A percentile compares a stretch with the other conserved stretches of the same genome.
Evolutionary conservation across 148 eudicot genomes (phyloP).

Genomic region (Beta vulgaris): DNA sequence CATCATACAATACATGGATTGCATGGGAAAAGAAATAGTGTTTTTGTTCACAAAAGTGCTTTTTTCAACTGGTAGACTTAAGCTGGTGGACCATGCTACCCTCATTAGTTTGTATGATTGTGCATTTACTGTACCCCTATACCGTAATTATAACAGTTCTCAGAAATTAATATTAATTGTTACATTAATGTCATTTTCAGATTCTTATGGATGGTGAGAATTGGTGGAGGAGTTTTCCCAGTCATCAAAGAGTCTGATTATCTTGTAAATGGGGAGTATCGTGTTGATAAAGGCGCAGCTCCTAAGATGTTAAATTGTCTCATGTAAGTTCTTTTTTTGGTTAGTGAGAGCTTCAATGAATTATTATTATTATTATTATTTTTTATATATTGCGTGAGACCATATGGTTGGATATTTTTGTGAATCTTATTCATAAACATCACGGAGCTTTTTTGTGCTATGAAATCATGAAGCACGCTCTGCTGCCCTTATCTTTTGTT

Average conservation of each 20-base stretch:
- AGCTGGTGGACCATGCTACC: not conserved
- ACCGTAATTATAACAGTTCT: not conserved
- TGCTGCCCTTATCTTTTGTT: not conserved
- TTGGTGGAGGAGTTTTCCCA: constrained; percentile 98
- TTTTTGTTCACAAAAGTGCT: no score
- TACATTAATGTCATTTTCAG: constrained; percentile 31
- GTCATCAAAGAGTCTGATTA: constrained; percentile 97
- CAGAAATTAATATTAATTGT: not conserved
- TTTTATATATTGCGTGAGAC: not conserved
- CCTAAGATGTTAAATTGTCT: constrained; percentile 98
- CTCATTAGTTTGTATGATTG: not conserved
- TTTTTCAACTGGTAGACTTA: not conserved
- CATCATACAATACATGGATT: no score
- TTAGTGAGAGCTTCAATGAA: not conserved
- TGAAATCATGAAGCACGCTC: not conserved
- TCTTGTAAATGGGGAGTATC: constrained; percentile 97
- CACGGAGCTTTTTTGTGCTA: not conserved
- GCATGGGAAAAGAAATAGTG: no score
- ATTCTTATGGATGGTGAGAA: constrained; percentile 99
- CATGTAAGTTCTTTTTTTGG: constrained; percentile 60
- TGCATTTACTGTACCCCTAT: no score
- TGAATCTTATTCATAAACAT: not conserved
- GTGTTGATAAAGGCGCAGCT: constrained; percentile 97
- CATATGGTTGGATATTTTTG: not conserved
- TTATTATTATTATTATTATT: not conserved